Percentiles rank a stretch among this genome's conserved stretches.
These are phyloP conservation scores for Rhynchosporium secalis DNA, from an alignment of 2,329 filamentous ascomycete species.

Conservation along the genomic window DNA sequence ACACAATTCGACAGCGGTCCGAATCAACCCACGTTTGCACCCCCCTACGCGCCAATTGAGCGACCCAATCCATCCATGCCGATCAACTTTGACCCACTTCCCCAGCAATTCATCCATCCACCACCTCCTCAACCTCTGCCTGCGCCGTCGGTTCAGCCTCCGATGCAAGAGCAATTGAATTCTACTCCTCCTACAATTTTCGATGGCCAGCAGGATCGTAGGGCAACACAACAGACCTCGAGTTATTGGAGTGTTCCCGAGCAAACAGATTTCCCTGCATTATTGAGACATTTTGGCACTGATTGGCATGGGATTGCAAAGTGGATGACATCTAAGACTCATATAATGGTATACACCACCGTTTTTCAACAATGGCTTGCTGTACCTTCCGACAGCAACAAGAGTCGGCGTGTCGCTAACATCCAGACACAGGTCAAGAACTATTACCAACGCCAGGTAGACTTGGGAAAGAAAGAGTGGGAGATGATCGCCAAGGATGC, in stretches of 20 bases:
- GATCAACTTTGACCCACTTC: conserved; percentile 28
- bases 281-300: conserved; percentile 74
- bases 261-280: conserved; percentile 71
- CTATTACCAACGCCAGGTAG: conserved; percentile 64
- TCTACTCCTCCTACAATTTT: conserved; percentile 33
- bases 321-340: conserved; percentile 81
- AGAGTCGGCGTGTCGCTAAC: conserved; percentile 39
- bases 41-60: conserved; percentile 31
- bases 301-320: conserved; percentile 75
- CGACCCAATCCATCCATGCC: conserved; percentile 25
- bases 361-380: conserved; percentile 37
- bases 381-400: conserved; percentile 34
- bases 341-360: conserved; percentile 69
- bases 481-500: conserved; percentile 60
- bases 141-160: conserved; percentile 24
- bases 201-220: conserved; percentile 35
- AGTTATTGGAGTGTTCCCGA: conserved; percentile 90
- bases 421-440: conserved; percentile 60
- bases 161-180: conserved; percentile 34
- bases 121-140: conserved; percentile 16
- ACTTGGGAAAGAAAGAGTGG: conserved; percentile 58
- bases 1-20: conserved; percentile 30
- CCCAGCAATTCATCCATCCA: conserved; percentile 16
- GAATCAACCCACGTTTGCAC: conserved; percentile 25
- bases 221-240: conserved; percentile 56